Conservation (phyloP, 495 filamentous ascomycete species). For the Neurospora intermedia region DNA sequence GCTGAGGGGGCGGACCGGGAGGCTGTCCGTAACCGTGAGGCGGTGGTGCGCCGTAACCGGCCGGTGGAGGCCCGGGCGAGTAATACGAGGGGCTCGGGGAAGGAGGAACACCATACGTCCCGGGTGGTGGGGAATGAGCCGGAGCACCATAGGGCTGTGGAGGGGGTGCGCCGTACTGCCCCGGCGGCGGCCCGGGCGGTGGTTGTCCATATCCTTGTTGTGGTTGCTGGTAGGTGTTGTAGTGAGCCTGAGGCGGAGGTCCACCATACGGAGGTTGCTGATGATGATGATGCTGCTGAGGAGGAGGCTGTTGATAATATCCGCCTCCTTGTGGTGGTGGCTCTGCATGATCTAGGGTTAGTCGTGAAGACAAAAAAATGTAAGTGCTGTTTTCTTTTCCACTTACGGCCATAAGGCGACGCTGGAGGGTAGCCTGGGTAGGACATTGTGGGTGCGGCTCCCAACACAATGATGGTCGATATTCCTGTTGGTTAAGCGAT, state of each 20-base stretch:
- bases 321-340: constrained; percentile 20
- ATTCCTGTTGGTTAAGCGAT: too few relatives aligned
- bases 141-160: constrained; percentile 7
- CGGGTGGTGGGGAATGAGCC: constrained; percentile 2
- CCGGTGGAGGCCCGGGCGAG: neutral
- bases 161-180: constrained; percentile 6
- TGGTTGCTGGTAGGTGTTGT: constrained; percentile 8
- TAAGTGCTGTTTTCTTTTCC: too few relatives aligned
- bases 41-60: neutral
- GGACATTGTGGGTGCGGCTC: constrained; percentile 13
- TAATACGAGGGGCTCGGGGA: constrained; percentile 3
- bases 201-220: constrained; percentile 5
- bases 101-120: constrained; percentile 2
- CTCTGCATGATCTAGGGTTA: constrained; percentile 10
- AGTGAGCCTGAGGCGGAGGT: constrained; percentile 9
- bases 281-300: constrained; percentile 9
- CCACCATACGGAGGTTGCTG: constrained; percentile 4
- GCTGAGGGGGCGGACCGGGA: constrained; percentile 2
- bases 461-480: neutral
- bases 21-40: neutral
- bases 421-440: constrained; percentile 18
- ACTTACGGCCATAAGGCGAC: constrained; percentile 23
- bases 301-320: constrained; percentile 18
- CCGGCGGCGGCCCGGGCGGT: constrained; percentile 2
- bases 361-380: neutral